These are phyloP conservation scores for Blastobotrys malaysiensis DNA, from an alignment of 1,139 yeast genomes.

Conservation along the genomic window DNA sequence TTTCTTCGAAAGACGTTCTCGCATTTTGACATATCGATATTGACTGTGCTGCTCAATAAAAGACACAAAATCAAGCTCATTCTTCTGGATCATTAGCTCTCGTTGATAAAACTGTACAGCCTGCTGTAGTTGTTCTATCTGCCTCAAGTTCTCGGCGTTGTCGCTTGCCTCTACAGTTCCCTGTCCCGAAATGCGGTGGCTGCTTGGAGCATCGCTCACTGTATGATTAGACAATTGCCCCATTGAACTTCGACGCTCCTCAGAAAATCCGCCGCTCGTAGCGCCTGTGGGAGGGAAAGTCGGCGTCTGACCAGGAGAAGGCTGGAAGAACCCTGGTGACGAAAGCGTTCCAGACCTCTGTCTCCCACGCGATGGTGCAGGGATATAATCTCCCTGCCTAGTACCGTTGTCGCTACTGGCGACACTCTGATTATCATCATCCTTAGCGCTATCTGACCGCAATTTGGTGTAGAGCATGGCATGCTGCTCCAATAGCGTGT, in stretches of 20 bases:
- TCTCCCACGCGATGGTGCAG: neutral
- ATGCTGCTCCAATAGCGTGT: conserved; percentile 7
- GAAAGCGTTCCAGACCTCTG: conserved; percentile 11
- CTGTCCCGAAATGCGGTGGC: neutral
- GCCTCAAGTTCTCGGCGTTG: neutral
- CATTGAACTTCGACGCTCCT: neutral
- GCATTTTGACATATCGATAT: conserved; percentile 40
- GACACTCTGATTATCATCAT: neutral
- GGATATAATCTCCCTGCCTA: neutral
- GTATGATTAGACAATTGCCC: neutral
- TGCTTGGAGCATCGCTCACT: neutral
- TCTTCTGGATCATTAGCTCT: conserved; percentile 51
- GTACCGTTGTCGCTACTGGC: neutral
- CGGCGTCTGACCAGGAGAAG: conserved; percentile 6
- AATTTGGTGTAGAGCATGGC: conserved; percentile 6
- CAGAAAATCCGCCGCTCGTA: neutral
- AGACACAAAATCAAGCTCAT: conserved; percentile 58
- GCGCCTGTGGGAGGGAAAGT: neutral
- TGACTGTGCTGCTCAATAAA: conserved; percentile 51
- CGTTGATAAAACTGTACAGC: conserved; percentile 43
- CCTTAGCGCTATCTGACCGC: neutral
- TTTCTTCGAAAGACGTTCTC: conserved; percentile 35
- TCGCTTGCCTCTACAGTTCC: neutral
- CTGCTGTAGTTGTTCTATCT: conserved; percentile 2
- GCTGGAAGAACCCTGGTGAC: conserved; percentile 12